Percentiles rank a stretch among this genome's conserved stretches.
These are phyloP conservation scores for Penstemon barbatus DNA, from an alignment of 257 asterid genomes.

Conservation along the genomic window DNA sequence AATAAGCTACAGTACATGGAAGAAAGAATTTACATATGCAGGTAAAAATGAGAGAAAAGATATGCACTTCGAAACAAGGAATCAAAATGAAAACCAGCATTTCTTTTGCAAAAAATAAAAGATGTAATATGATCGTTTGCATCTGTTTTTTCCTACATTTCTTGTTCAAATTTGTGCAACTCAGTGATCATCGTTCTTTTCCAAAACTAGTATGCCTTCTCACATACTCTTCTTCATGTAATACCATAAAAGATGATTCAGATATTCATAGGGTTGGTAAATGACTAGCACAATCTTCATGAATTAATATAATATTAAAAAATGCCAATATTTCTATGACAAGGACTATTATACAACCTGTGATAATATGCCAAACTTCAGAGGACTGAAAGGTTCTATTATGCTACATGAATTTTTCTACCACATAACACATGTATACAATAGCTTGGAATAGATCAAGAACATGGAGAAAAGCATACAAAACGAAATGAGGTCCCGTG, in stretches of 20 bases:
- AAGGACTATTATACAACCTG: not conserved
- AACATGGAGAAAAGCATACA: constrained; percentile 6
- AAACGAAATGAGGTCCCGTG: not conserved
- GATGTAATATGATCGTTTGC: not conserved
- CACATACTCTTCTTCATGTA: constrained; percentile 12
- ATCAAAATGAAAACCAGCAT: constrained; percentile 3
- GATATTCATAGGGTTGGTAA: not conserved
- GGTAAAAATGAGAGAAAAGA: not conserved
- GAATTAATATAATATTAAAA: not conserved
- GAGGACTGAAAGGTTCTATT: constrained; percentile 1
- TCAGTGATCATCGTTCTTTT: not conserved
- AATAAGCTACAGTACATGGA: constrained; percentile 19
- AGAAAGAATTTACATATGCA: constrained; percentile 2
- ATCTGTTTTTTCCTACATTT: not conserved
- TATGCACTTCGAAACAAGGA: constrained; percentile 4
- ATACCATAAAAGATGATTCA: not conserved
- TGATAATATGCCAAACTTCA: constrained; percentile 12
- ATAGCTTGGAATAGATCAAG: not conserved
- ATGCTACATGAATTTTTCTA: constrained; percentile 14
- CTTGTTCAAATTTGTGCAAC: not conserved
- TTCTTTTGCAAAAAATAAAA: not conserved
- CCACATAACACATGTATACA: constrained; percentile 7
- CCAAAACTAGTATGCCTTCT: not conserved
- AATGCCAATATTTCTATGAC: not conserved
- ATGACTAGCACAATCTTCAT: not conserved